A percentile compares a stretch with the other conserved stretches of the same genome.
phyloP scores from a whole-genome alignment of 805 yeast species.

The Ogataea ganodermae region DNA sequence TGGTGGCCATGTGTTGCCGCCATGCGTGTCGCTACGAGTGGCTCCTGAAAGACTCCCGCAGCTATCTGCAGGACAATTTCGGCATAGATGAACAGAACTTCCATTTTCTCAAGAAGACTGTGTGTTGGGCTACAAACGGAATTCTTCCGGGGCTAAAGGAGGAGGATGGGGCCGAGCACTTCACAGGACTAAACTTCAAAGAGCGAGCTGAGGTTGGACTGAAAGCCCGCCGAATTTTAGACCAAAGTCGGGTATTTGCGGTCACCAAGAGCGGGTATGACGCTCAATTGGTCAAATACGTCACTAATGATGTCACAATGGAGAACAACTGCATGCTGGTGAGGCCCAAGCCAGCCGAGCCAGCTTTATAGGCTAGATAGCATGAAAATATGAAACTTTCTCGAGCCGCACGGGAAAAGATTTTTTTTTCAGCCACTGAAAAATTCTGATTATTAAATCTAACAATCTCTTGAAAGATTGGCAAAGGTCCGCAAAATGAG shows the following conservation, averaged over 20 bases:
- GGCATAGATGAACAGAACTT: slow-evolving; percentile 36
- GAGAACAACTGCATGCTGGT: slow-evolving; percentile 54
- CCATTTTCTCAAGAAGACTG: slow-evolving; percentile 55
- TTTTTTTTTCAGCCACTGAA: too few relatives aligned
- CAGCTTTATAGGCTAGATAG: background rate
- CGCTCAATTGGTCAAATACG: slow-evolving; percentile 60
- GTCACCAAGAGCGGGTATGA: slow-evolving; percentile 42
- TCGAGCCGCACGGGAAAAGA: background rate
- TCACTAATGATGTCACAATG: slow-evolving; percentile 54
- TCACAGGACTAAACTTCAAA: slow-evolving; percentile 44
- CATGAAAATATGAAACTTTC: too few relatives aligned
- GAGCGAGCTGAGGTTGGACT: slow-evolving; percentile 65
- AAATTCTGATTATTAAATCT: too few relatives aligned
- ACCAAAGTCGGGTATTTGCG: slow-evolving; percentile 64
- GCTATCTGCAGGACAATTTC: slow-evolving; percentile 38
- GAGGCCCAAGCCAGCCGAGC: background rate
- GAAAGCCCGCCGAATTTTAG: slow-evolving; percentile 70
- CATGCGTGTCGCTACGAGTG: slow-evolving; percentile 73
- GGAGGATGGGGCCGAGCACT: slow-evolving; percentile 44
- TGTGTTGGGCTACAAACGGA: slow-evolving; percentile 91
- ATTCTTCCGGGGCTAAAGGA: slow-evolving; percentile 42
- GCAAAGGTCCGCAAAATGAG: background rate
- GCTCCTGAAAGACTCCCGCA: slow-evolving; percentile 49
- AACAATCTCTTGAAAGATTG: too few relatives aligned
- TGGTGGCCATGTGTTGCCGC: slow-evolving; percentile 92